These are phyloP conservation scores for Antarctomyces pellizariae DNA, from an alignment of 495 filamentous ascomycete species.

Conservation along the genomic window DNA sequence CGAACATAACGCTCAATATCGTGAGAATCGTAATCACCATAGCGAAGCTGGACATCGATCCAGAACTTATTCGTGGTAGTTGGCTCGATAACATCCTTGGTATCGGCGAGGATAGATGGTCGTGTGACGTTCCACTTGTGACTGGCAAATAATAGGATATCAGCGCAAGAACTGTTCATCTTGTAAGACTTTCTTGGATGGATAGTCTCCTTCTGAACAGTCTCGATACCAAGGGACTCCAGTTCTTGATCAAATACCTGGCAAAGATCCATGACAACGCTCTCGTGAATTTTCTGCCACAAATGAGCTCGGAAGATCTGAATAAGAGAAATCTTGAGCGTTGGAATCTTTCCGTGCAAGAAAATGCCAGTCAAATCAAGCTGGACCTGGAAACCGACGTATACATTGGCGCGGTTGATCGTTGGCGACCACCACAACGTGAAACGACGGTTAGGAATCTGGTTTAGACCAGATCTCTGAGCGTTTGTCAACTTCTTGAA, in stretches of 20 bases:
- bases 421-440: slow-evolving; percentile 96
- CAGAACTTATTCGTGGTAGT: slow-evolving; percentile 99
- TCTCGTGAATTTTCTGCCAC: slow-evolving; percentile 99
- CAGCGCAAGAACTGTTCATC: slow-evolving; percentile 99
- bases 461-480: slow-evolving; percentile 93
- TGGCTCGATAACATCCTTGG: slow-evolving; percentile 84
- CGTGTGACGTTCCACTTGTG: slow-evolving; percentile 98
- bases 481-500: slow-evolving; percentile 99
- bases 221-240: slow-evolving; percentile 89
- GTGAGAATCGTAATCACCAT: slow-evolving; percentile 98
- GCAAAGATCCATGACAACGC: slow-evolving; percentile 96
- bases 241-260: slow-evolving; percentile 99
- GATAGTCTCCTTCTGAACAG: slow-evolving; percentile 98
- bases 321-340: slow-evolving; percentile 92
- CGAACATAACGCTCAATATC: slow-evolving; percentile 96
- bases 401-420: slow-evolving; percentile 56
- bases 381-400: slow-evolving; percentile 97
- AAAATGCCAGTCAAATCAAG: slow-evolving; percentile 98
- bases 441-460: slow-evolving; percentile 98
- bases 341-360: slow-evolving; percentile 98
- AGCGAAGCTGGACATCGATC: slow-evolving; percentile 94
- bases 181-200: slow-evolving; percentile 99
- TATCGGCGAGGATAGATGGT: slow-evolving; percentile 83
- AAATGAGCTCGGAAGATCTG: slow-evolving; percentile 99
- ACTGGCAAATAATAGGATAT: slow-evolving; percentile 91